A percentile compares a stretch with the other conserved stretches of the same genome.
phyloP scores from a whole-genome alignment of 495 filamentous ascomycete species.

The Pseudomonodictys pantanalensis region DNA sequence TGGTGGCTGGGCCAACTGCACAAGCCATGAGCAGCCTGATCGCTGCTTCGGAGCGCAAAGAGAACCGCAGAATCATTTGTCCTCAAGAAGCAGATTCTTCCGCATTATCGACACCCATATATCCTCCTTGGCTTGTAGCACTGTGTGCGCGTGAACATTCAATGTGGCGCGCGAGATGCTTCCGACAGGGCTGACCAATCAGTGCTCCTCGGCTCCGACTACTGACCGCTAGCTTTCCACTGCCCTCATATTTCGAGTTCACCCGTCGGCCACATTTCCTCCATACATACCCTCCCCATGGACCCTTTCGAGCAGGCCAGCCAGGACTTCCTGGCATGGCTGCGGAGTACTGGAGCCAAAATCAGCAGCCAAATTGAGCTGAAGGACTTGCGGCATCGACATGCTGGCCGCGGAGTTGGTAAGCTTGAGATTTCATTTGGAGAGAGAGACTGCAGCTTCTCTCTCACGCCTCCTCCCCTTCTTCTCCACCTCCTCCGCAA shows the following conservation, averaged over 20 bases:
- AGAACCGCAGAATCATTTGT: no score
- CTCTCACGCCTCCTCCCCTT: background rate
- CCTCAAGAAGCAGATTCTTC: no score
- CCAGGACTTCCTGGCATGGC: constrained; percentile 55
- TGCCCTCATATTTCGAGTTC: background rate
- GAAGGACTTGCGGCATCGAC: constrained; percentile 51
- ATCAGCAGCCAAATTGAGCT: constrained; percentile 57
- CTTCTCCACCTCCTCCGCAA: background rate
- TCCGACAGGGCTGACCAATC: constrained; percentile 1
- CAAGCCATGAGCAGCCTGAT: no score
- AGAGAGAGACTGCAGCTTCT: background rate
- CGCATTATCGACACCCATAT: no score
- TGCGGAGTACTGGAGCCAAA: constrained; percentile 49
- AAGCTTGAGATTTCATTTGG: constrained; percentile 35
- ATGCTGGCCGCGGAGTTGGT: constrained; percentile 62
- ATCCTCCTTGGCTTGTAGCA: no score
- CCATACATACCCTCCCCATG: constrained; percentile 7
- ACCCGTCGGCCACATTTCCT: background rate
- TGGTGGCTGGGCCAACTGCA: no score
- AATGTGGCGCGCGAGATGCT: background rate
- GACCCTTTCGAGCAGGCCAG: constrained; percentile 12
- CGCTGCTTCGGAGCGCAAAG: no score
- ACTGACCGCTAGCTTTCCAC: constrained; percentile 15
- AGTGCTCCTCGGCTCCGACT: constrained; percentile 8
- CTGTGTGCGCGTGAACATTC: background rate